A percentile compares a stretch with the other conserved stretches of the same genome.
These are phyloP conservation scores for Tetrahymena thermophila DNA, from an alignment of 73 alveolate species.

Conservation along the genomic window DNA sequence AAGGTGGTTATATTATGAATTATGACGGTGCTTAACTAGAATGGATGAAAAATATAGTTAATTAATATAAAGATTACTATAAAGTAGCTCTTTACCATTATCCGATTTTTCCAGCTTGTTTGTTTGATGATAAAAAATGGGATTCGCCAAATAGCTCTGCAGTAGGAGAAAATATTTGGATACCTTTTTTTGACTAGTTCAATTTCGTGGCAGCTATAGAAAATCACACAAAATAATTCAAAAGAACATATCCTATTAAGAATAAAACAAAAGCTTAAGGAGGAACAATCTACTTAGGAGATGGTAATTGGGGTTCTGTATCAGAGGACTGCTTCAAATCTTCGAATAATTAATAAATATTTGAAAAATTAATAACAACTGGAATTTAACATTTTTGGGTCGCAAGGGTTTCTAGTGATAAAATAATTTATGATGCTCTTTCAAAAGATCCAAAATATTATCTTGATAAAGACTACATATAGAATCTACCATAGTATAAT, in stretches of 20 bases:
- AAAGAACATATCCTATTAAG: constrained; percentile 48
- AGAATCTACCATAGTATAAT: background rate
- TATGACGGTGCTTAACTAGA: constrained; percentile 32
- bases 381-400: background rate
- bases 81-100: constrained; percentile 50
- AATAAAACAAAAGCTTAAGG: constrained; percentile 3
- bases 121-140: background rate
- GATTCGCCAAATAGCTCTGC: background rate
- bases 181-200: constrained; percentile 49
- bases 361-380: background rate
- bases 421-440: background rate
- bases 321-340: background rate
- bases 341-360: background rate
- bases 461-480: background rate
- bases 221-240: constrained; percentile 48
- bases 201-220: constrained; percentile 42
- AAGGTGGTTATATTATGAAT: constrained; percentile 35
- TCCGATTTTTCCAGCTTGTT: constrained; percentile 50
- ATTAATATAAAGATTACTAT: background rate
- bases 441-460: background rate
- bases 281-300: constrained; percentile 61
- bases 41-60: constrained; percentile 22
- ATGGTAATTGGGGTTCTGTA: constrained; percentile 41
- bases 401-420: background rate
- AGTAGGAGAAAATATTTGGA: constrained; percentile 31